Conservation (phyloP, 2,329 filamentous ascomycete species). For the Paracorniculantispora psalliotae region DNA sequence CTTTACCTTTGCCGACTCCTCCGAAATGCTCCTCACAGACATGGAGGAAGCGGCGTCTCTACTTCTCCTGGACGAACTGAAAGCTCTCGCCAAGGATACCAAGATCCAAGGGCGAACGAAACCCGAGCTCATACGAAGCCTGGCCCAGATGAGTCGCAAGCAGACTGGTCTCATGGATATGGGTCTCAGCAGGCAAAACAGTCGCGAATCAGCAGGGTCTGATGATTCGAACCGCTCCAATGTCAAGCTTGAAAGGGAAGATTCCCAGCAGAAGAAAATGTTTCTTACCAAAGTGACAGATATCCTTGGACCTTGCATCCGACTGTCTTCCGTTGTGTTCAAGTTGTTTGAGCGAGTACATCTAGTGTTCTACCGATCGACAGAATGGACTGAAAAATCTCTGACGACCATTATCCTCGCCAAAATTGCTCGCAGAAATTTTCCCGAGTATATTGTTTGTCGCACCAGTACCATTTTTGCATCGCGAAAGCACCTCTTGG, state of each 20-base stretch:
- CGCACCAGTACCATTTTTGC: slow-evolving; percentile 85
- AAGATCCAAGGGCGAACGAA: slow-evolving; percentile 89
- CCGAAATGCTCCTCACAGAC: slow-evolving; percentile 65
- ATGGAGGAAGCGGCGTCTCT: slow-evolving; percentile 80
- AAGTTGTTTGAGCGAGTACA: slow-evolving; percentile 92
- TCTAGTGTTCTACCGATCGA: slow-evolving; percentile 91
- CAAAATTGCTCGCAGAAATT: slow-evolving; percentile 81
- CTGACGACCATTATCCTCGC: slow-evolving; percentile 91
- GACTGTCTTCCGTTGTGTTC: slow-evolving; percentile 66
- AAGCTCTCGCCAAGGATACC: slow-evolving; percentile 74
- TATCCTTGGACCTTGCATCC: slow-evolving; percentile 76
- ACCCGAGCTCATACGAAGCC: slow-evolving; percentile 66
- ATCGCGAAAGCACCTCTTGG: slow-evolving; percentile 68
- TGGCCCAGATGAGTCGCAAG: slow-evolving; percentile 67
- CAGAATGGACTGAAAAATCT: slow-evolving; percentile 96
- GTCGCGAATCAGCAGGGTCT: slow-evolving; percentile 48
- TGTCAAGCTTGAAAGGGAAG: slow-evolving; percentile 23
- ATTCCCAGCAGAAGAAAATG: slow-evolving; percentile 63
- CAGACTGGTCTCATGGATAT: slow-evolving; percentile 72
- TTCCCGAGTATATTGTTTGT: slow-evolving; percentile 85
- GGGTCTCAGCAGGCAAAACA: slow-evolving; percentile 61
- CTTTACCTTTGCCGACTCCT: slow-evolving; percentile 79
- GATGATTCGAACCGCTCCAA: slow-evolving; percentile 34
- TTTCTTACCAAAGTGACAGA: slow-evolving; percentile 73
- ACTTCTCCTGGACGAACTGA: slow-evolving; percentile 83